Conservation (phyloP, 345 rosid genomes). For the Geranium brycei region DNA sequence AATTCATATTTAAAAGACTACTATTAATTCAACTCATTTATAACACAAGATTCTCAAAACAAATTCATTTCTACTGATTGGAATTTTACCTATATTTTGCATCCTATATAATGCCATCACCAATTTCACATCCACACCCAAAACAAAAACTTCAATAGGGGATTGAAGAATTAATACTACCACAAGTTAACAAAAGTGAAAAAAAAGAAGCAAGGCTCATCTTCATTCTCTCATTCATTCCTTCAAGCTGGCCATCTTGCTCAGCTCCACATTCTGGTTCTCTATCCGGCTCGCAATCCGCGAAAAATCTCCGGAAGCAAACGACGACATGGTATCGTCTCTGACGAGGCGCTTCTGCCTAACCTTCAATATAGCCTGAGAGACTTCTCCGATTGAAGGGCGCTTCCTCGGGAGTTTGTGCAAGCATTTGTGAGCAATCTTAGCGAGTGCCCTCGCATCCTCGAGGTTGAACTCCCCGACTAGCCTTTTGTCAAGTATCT, state of each 20-base stretch:
- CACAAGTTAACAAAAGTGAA: too few species aligned
- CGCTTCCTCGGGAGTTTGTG: conserved; percentile 61
- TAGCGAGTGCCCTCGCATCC: conserved; percentile 64
- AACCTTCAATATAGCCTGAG: conserved; percentile 62
- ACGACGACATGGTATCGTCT: conserved; percentile 27
- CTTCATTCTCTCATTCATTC: conserved; percentile 12
- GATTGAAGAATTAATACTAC: too few species aligned
- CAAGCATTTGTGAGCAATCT: conserved; percentile 58
- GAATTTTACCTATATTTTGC: too few species aligned
- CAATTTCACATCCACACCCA: too few species aligned
- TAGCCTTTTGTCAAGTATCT: conserved; percentile 63
- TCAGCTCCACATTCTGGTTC: conserved; percentile 61
- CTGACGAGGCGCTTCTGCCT: conserved; percentile 30
- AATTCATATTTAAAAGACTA: too few species aligned
- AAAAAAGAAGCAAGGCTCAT: not conserved
- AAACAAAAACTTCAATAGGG: too few species aligned
- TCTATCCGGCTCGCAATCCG: conserved; percentile 54
- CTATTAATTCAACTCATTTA: too few species aligned
- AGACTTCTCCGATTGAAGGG: conserved; percentile 75
- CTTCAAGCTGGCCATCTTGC: conserved; percentile 31
- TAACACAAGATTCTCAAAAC: too few species aligned
- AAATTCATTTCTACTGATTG: too few species aligned
- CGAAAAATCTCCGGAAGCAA: conserved; percentile 33
- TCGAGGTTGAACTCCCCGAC: conserved; percentile 44
- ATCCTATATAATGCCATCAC: too few species aligned